Evolutionary conservation across 2,329 filamentous ascomycete species (phyloP).

Genomic region (Hymenotorrendiella dingleyae): DNA sequence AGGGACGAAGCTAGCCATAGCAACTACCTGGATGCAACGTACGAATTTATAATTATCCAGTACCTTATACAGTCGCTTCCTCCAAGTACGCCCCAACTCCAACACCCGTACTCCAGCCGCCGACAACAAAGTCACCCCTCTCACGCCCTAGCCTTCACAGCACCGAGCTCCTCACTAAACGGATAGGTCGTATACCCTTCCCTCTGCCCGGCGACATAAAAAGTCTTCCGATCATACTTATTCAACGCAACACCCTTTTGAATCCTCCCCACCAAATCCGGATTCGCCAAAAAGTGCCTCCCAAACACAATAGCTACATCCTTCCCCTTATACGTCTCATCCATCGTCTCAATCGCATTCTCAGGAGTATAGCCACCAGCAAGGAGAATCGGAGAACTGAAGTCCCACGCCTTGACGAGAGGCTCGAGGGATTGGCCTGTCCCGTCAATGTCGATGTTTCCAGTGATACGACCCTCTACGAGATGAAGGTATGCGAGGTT

Average conservation of each 20-base stretch:
- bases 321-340: constrained; percentile 30
- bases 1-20: no score
- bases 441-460: constrained; percentile 33
- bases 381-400: constrained; percentile 41
- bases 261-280: constrained; percentile 39
- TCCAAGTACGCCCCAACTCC: no score
- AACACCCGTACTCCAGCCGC: no score
- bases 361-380: constrained; percentile 41
- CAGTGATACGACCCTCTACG: constrained; percentile 41
- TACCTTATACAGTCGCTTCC: no score
- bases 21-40: no score
- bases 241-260: constrained; percentile 34
- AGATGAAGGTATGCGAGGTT: constrained; percentile 58
- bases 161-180: constrained; percentile 28
- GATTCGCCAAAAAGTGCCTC: constrained; percentile 40
- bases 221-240: constrained; percentile 35
- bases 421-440: constrained; percentile 35
- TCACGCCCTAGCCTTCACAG: no score
- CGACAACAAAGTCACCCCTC: no score
- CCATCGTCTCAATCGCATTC: constrained; percentile 34
- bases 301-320: constrained; percentile 38
- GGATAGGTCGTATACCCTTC: constrained; percentile 34
- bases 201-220: constrained; percentile 30
- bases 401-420: constrained; percentile 40
- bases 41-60: no score